Evolutionary conservation across 2,329 filamentous ascomycete genomes (phyloP).

Genomic region (Hypoxylon sp.): DNA sequence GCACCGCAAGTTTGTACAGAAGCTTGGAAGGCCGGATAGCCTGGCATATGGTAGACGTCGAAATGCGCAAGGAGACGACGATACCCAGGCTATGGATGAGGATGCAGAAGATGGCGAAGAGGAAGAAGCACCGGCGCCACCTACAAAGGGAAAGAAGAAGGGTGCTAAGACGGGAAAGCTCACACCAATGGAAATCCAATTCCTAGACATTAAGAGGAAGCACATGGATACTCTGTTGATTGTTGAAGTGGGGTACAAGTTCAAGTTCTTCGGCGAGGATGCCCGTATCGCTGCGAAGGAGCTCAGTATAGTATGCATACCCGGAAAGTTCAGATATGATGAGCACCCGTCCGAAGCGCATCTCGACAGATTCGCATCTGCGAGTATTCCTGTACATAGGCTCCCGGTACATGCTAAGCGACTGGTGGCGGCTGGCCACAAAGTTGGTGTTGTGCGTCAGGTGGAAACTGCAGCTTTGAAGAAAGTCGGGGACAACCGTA

Average conservation of each 20-base stretch:
- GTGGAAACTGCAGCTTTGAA: conserved; percentile 96
- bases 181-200: conserved; percentile 94
- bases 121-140: conserved; percentile 65
- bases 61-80: conserved; percentile 68
- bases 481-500: conserved; percentile 93
- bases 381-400: conserved; percentile 93
- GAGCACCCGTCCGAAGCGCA: conserved; percentile 95
- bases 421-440: conserved; percentile 91
- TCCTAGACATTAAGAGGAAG: conserved; percentile 92
- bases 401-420: conserved; percentile 95
- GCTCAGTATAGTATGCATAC: conserved; percentile 95
- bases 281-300: conserved; percentile 90
- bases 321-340: conserved; percentile 93
- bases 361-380: conserved; percentile 91
- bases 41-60: conserved; percentile 76
- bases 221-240: conserved; percentile 92
- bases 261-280: conserved; percentile 96
- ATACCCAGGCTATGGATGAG: conserved; percentile 63
- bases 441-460: conserved; percentile 95
- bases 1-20: conserved; percentile 89
- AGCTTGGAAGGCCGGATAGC: conserved; percentile 88
- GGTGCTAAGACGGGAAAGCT: conserved; percentile 80
- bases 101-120: conserved; percentile 73
- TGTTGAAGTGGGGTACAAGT: conserved; percentile 98
- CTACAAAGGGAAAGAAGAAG: conserved; percentile 74